Conservation (phyloP, 768 basidiomycete species). For the Chalciporus sphaerocephalus region DNA sequence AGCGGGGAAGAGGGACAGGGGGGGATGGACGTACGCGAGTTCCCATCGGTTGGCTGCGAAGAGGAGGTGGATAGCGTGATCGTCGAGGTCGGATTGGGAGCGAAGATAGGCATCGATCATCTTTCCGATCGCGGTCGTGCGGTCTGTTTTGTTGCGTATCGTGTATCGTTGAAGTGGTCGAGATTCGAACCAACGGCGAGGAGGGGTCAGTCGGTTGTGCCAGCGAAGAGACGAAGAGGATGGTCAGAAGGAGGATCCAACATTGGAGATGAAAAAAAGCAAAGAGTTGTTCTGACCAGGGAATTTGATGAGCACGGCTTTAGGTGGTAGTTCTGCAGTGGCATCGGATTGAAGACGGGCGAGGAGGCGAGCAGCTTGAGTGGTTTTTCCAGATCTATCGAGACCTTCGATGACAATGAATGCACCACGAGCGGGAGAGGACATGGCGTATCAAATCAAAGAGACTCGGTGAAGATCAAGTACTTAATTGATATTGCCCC, state of each 20-base stretch:
- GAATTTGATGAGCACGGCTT: slow-evolving; percentile 71
- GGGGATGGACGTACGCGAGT: slow-evolving; percentile 55
- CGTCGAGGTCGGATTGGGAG: slow-evolving; percentile 81
- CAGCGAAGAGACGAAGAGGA: neutral
- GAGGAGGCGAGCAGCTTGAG: slow-evolving; percentile 66
- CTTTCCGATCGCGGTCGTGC: slow-evolving; percentile 84
- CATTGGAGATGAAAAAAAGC: neutral
- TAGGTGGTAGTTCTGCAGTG: slow-evolving; percentile 2
- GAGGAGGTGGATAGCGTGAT: slow-evolving; percentile 86
- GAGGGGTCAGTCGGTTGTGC: neutral
- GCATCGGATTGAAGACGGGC: slow-evolving; percentile 42
- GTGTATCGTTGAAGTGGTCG: too few species aligned
- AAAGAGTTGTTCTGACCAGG: slow-evolving; percentile 58
- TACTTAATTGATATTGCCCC: neutral
- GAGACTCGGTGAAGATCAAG: neutral
- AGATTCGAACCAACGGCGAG: neutral
- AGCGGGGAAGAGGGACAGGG: neutral
- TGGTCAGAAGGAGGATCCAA: neutral
- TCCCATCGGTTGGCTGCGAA: slow-evolving; percentile 99
- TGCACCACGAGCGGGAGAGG: slow-evolving; percentile 46
- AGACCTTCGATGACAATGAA: slow-evolving; percentile 95
- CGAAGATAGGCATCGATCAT: slow-evolving; percentile 93
- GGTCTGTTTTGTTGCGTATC: too few species aligned
- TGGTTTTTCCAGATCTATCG: slow-evolving; percentile 94
- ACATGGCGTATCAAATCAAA: too few species aligned